Base-by-base conservation (phyloP, 2,329 filamentous ascomycete species). In the Colletotrichum eremochloae region DNA sequence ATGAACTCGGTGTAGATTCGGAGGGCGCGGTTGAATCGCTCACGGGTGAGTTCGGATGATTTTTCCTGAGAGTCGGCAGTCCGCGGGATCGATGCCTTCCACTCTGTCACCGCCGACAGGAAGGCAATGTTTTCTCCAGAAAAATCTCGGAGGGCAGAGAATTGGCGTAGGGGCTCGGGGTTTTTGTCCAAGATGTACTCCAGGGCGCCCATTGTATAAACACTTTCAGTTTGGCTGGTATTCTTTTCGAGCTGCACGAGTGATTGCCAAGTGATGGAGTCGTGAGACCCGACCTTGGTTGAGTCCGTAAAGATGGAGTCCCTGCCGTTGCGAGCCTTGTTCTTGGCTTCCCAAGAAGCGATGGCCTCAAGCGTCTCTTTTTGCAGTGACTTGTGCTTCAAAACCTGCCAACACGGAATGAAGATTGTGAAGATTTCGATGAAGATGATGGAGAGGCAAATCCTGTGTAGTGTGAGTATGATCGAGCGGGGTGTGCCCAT, bases 91-190 rank as follows among this genome's bases (percentile, higher is more conserved):
- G 79, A 80, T 3, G 77, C 76, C 77, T 88, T 90, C 88, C 89
- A 92, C 69, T 86, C 84, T 2, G 85, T 82, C 11, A 92, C 86
- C 52, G 84, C 82, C 11, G 86, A 88, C 6, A 93, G 80, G 78
- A 93, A 93, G 58, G 90, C 87, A 74, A 93, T 90, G 77, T 93
- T 93, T 78, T 93, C 91, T 18, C 90, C 91, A 0, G 91, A 92
- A 77, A 93, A 93, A 75, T 93, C 91, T 46, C 87, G 85, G 1
- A 88, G 83, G 0, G 91, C 90, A 0, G 91, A 91, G 78, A 92
- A 93, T 64, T 89, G 81, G 68, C 91, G 88, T 0, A 93, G 84
- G 0, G 89, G 88, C 5, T 85, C 82, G 0, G 89, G 88, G 77
- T 92, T 91, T 62, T 85, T 84, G 66, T 86, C 82, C 0, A 93